A percentile compares a stretch with the other conserved stretches of the same genome.
Evolutionary conservation across 1,284 basidiomycete species (phyloP).

Genomic region (Puccinia novopanici): DNA sequence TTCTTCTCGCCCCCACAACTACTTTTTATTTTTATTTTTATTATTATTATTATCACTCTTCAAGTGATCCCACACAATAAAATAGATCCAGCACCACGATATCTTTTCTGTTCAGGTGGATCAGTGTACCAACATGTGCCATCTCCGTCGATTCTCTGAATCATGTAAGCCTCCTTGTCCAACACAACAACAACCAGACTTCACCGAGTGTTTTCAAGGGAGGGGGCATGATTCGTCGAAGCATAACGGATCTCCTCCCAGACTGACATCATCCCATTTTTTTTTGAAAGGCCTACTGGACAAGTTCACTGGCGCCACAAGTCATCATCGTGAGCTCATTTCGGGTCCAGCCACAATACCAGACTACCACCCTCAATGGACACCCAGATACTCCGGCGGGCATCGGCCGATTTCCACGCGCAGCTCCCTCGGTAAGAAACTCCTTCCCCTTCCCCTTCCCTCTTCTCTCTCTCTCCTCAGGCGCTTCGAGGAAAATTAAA

Average conservation of each 20-base stretch:
- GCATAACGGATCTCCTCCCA: no score
- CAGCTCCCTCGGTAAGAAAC: not conserved
- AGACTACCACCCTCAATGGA: not conserved
- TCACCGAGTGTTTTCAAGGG: no score
- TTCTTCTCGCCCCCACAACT: not conserved
- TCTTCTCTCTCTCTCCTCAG: not conserved
- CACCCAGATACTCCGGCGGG: not conserved
- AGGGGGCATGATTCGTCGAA: no score
- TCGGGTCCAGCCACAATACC: not conserved
- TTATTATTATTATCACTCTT: not conserved
- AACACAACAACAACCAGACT: no score
- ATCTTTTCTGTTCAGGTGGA: no score
- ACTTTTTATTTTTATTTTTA: not conserved
- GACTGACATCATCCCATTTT: not conserved
- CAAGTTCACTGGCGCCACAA: not conserved
- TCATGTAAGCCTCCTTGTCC: not conserved
- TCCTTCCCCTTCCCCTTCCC: not conserved
- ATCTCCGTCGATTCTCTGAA: constrained; percentile 13
- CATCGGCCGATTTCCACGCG: not conserved
- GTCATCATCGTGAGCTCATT: not conserved
- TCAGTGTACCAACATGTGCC: not conserved
- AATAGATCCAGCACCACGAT: no score
- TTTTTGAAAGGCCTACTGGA: not conserved
- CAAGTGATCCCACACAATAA: not conserved
- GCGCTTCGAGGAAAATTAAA: not conserved